Conservation (phyloP, 2,329 filamentous ascomycete genomes). For the Claviceps spartinae region DNA sequence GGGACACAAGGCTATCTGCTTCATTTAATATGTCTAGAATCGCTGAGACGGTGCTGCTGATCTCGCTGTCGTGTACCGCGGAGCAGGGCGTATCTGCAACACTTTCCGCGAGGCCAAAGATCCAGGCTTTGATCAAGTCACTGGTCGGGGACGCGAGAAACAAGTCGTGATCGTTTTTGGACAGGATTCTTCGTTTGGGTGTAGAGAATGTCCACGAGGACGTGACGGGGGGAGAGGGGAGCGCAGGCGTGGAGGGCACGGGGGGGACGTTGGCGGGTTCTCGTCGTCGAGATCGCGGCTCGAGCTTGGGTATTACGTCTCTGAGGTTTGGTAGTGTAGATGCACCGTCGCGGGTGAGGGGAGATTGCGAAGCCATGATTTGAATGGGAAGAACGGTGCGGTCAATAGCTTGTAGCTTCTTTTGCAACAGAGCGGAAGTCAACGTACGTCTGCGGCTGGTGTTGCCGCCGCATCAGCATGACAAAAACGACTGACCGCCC, state of each 20-base stretch:
- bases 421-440: background rate
- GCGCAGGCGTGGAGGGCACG: conserved; percentile 59
- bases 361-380: conserved; percentile 13
- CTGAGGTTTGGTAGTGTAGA: conserved; percentile 24
- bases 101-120: conserved; percentile 75
- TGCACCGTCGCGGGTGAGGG: conserved; percentile 5
- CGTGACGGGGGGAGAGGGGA: conserved; percentile 54
- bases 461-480: background rate
- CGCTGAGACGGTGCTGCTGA: conserved; percentile 46
- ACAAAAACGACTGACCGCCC: background rate
- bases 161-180: conserved; percentile 61
- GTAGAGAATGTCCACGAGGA: conserved; percentile 46
- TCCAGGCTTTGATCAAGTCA: conserved; percentile 64
- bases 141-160: conserved; percentile 70
- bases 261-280: conserved; percentile 43
- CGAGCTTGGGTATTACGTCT: conserved; percentile 51
- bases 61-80: conserved; percentile 38
- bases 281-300: conserved; percentile 45
- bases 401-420: background rate
- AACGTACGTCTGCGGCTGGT: background rate
- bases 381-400: background rate
- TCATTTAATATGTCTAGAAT: conserved; percentile 59
- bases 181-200: conserved; percentile 71
- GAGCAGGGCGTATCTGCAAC: conserved; percentile 59
- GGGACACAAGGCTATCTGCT: conserved; percentile 50